phyloP scores from a whole-genome alignment of 352 stramenopile genomes.

The Phytophthora ramorum region DNA sequence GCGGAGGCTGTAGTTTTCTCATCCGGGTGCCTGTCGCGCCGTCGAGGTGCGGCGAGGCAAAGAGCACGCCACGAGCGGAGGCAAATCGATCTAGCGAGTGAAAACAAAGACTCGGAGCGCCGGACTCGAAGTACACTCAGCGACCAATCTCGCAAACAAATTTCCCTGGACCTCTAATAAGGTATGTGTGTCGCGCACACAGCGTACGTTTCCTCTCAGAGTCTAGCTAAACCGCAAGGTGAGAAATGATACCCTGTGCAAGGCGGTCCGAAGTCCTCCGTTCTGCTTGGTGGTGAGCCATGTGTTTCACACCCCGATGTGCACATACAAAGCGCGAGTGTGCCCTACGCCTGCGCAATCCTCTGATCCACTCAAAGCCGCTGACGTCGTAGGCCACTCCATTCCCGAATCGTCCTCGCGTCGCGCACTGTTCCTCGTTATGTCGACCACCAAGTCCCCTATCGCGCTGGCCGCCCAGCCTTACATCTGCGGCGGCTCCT shows the following conservation, averaged over 20 bases:
- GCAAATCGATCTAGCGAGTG: too few relatives aligned
- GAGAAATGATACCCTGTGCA: neutral
- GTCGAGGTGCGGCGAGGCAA: neutral
- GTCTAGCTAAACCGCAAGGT: neutral
- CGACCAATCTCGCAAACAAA: slow-evolving; percentile 16
- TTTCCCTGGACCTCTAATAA: neutral
- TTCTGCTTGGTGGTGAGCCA: slow-evolving; percentile 36
- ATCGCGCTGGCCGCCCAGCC: slow-evolving; percentile 69
- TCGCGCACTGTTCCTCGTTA: slow-evolving; percentile 16
- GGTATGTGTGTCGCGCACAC: neutral
- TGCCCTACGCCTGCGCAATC: slow-evolving; percentile 13
- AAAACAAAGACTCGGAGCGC: neutral
- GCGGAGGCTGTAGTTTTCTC: neutral
- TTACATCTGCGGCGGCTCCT: slow-evolving; percentile 81
- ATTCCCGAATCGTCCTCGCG: slow-evolving; percentile 40
- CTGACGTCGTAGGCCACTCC: too few relatives aligned
- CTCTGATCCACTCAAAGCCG: neutral
- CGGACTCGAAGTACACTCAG: neutral
- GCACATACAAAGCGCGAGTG: slow-evolving; percentile 21
- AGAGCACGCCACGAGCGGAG: neutral
- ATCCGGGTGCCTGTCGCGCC: neutral
- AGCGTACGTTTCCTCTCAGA: too few relatives aligned
- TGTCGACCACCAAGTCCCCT: slow-evolving; percentile 50
- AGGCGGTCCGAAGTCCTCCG: neutral
- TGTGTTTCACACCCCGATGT: slow-evolving; percentile 17